These are phyloP conservation scores for Coleophoma cylindrospora DNA, from an alignment of 2,329 filamentous ascomycete genomes.

Conservation along the genomic window DNA sequence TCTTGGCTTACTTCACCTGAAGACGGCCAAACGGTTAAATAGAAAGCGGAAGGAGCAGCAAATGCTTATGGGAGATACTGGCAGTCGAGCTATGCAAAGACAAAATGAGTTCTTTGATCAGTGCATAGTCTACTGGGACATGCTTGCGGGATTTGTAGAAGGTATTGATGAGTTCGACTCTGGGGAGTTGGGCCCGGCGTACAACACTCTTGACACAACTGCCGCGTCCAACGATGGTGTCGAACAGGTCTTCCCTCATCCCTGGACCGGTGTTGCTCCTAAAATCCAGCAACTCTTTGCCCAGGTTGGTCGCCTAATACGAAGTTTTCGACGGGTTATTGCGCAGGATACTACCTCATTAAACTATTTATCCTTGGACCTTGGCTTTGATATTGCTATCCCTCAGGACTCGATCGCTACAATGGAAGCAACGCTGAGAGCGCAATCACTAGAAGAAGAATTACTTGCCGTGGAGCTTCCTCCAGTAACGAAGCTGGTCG, in stretches of 20 bases:
- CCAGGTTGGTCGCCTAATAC: conserved; percentile 21
- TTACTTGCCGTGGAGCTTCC: conserved; percentile 19
- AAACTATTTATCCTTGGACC: conserved; percentile 15
- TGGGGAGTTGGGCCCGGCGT: conserved; percentile 2
- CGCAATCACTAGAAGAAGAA: conserved; percentile 19
- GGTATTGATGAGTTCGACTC: conserved; percentile 19
- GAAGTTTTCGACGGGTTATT: conserved; percentile 15
- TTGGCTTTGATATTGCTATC: conserved; percentile 15
- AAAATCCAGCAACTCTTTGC: conserved; percentile 20
- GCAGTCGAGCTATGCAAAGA: conserved; percentile 9
- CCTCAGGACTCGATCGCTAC: conserved; percentile 9
- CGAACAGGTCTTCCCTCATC: conserved; percentile 21
- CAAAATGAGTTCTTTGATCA: conserved; percentile 25
- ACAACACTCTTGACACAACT: background rate
- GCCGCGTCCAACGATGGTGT: conserved; percentile 3
- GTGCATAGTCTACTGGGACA: conserved; percentile 26
- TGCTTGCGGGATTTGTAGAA: conserved; percentile 23
- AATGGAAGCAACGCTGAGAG: conserved; percentile 13
- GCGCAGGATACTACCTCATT: conserved; percentile 13
- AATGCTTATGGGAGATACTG: background rate
- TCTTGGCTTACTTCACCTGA: conserved; percentile 35
- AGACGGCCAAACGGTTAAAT: conserved; percentile 22
- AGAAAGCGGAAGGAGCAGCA: conserved; percentile 16
- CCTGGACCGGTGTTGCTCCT: conserved; percentile 23
- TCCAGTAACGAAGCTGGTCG: conserved; percentile 12